Base-by-base conservation (phyloP, 2,329 filamentous ascomycete species). In the Colletotrichum paranaense region DNA sequence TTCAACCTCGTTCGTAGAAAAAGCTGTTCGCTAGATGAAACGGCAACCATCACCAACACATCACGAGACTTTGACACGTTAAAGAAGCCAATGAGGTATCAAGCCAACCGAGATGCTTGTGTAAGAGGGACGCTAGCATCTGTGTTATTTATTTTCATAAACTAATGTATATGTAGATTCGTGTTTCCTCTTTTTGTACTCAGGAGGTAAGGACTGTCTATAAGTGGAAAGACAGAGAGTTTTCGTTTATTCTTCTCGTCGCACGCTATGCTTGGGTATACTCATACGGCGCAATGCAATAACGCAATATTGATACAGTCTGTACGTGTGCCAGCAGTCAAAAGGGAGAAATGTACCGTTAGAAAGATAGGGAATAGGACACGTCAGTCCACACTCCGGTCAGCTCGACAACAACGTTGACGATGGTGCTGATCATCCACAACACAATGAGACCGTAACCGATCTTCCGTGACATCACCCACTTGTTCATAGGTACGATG, bases 371-470 rank as follows among this genome's bases (percentile, higher is more conserved):
- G 11, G 67, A 66, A 57, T 67, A 80, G 16, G 78, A 82, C 66
- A 85, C 80, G 16, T 84, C 82, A 19, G 78, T 77, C 84, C 86
- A 90, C 8, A 83, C 79, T 5, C 91, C 91, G 14, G 86, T 89
- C 56, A 96, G 78, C 83, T 99, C 97, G 19, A 97, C 89, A 56
- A 92, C 86, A 2, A 99, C 89, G 82, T 98, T 99, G 26, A 92
- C 86, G 42, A 94, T 79, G 0, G 96, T 98, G 79, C 94, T 95
- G 30, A 95, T 82, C 14, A 84, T 86, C 97, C 97, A 99, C 22
- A 98, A 82, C 11, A 85, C 88, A 77, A 99, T 93, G 77, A 98
- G 81, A 0, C 90, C 90, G 88, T 91, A 94, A 16, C 97, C 97
- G 77, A 99, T 94, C 81, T 88, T 92, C 66, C 92, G 89, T 80